These are phyloP conservation scores for Aureobasidium sp. DNA, from an alignment of 2,329 filamentous ascomycete species.

Conservation along the genomic window DNA sequence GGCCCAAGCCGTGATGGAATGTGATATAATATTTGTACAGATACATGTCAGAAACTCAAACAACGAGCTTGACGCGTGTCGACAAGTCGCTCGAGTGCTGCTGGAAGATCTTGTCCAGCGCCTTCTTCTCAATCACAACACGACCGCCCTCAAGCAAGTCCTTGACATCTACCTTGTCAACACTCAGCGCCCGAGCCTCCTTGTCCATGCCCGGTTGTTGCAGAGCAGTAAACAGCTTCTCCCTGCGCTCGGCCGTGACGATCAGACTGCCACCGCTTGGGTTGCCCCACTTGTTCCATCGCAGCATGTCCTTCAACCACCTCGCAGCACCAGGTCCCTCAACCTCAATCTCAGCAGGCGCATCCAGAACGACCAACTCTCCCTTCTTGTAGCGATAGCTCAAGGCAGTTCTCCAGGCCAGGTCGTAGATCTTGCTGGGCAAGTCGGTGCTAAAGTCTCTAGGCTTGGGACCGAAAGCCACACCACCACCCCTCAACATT, in stretches of 20 bases:
- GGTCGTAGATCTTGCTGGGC: constrained; percentile 91
- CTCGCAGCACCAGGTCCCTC: constrained; percentile 35
- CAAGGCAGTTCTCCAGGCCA: constrained; percentile 94
- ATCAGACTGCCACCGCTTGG: constrained; percentile 77
- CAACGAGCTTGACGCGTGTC: constrained; percentile 9
- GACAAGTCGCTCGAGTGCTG: constrained; percentile 71
- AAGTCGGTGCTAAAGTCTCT: constrained; percentile 89
- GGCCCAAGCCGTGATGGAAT: constrained; percentile 25
- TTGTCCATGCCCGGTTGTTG: constrained; percentile 63
- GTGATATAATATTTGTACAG: background rate
- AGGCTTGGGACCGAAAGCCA: constrained; percentile 89
- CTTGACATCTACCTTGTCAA: constrained; percentile 94
- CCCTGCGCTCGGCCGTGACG: constrained; percentile 69
- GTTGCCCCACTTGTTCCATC: constrained; percentile 74
- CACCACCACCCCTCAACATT: constrained; percentile 85
- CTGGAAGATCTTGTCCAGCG: constrained; percentile 78
- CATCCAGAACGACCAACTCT: constrained; percentile 87
- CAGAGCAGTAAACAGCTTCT: constrained; percentile 73
- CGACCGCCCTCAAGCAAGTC: constrained; percentile 87
- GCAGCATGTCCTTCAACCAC: constrained; percentile 74
- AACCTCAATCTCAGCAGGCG: constrained; percentile 75
- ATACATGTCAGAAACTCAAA: constrained; percentile 1
- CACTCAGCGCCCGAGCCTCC: constrained; percentile 74
- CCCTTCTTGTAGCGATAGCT: constrained; percentile 91
- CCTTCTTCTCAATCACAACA: constrained; percentile 86